Conservation (phyloP, 2,329 filamentous ascomycete species). For the Pezicula carpinea region DNA sequence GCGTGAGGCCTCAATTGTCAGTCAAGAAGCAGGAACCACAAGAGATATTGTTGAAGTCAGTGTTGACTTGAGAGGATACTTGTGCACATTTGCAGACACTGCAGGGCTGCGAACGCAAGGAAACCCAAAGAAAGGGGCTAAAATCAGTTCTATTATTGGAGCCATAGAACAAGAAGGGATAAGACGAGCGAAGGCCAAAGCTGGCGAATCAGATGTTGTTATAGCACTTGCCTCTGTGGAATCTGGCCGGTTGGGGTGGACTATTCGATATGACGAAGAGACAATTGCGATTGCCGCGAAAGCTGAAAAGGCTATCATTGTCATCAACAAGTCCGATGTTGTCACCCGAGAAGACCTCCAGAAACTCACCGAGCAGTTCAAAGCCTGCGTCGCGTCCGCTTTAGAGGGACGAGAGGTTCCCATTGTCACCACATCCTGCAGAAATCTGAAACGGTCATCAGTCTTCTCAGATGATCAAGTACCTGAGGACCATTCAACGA, state of each 20-base stretch:
- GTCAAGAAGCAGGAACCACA: slow-evolving; percentile 86
- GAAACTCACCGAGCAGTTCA: slow-evolving; percentile 38
- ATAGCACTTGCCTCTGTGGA: slow-evolving; percentile 78
- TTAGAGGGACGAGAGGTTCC: slow-evolving; percentile 20
- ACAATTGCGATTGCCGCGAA: slow-evolving; percentile 48
- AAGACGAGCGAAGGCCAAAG: slow-evolving; percentile 74
- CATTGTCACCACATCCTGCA: slow-evolving; percentile 69
- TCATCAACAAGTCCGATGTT: slow-evolving; percentile 60
- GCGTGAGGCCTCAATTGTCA: slow-evolving; percentile 91
- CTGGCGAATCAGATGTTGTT: slow-evolving; percentile 78
- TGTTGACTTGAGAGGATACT: slow-evolving; percentile 82
- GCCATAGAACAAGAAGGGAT: slow-evolving; percentile 87
- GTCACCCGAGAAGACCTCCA: slow-evolving; percentile 33
- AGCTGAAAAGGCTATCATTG: slow-evolving; percentile 46
- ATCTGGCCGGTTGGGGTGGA: slow-evolving; percentile 30
- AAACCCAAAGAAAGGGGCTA: slow-evolving; percentile 8
- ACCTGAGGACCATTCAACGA: slow-evolving; percentile 1
- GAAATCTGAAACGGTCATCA: slow-evolving; percentile 39
- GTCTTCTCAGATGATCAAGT: neutral
- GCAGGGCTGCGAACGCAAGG: slow-evolving; percentile 69
- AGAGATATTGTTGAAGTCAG: slow-evolving; percentile 90
- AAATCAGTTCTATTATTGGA: slow-evolving; percentile 48
- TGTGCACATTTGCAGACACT: slow-evolving; percentile 93
- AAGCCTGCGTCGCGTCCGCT: slow-evolving; percentile 30
- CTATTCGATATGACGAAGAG: slow-evolving; percentile 51